Evolutionary conservation across 805 yeast species (phyloP).

Genomic region (Brettanomyces bruxellensis): DNA sequence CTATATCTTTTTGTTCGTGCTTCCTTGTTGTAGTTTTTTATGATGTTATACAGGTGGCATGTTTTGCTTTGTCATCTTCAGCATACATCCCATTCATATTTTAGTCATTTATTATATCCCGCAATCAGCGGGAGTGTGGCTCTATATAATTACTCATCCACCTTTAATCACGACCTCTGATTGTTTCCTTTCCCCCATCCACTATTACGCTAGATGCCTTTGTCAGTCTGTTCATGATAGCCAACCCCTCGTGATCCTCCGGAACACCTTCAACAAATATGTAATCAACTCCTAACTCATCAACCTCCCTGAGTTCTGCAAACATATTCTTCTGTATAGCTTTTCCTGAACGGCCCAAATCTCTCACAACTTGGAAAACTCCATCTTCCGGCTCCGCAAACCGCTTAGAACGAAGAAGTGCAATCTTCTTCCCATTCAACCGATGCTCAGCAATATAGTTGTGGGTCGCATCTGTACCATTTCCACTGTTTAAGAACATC

Average conservation of each 20-base stretch:
- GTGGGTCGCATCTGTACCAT: slow-evolving; percentile 30
- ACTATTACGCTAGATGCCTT: slow-evolving; percentile 58
- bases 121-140: too few relatives aligned
- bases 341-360: slow-evolving; percentile 36
- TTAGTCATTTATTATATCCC: too few relatives aligned
- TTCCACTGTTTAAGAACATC: slow-evolving; percentile 44
- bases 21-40: too few relatives aligned
- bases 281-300: slow-evolving; percentile 47
- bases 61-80: too few relatives aligned
- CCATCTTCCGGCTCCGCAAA: slow-evolving; percentile 16
- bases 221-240: slow-evolving; percentile 83
- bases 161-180: neutral
- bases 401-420: slow-evolving; percentile 37
- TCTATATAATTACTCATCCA: too few relatives aligned
- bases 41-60: too few relatives aligned
- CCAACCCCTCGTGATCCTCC: slow-evolving; percentile 75
- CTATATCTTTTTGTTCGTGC: neutral
- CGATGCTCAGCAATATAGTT: slow-evolving; percentile 9
- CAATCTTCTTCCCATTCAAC: slow-evolving; percentile 30
- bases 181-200: neutral
- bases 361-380: slow-evolving; percentile 19
- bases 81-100: too few relatives aligned
- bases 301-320: slow-evolving; percentile 64
- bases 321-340: slow-evolving; percentile 75
- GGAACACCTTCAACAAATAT: slow-evolving; percentile 81